Base-by-base conservation (phyloP, 2,329 filamentous ascomycete genomes). In the Neopestalotiopsis sp. region DNA sequence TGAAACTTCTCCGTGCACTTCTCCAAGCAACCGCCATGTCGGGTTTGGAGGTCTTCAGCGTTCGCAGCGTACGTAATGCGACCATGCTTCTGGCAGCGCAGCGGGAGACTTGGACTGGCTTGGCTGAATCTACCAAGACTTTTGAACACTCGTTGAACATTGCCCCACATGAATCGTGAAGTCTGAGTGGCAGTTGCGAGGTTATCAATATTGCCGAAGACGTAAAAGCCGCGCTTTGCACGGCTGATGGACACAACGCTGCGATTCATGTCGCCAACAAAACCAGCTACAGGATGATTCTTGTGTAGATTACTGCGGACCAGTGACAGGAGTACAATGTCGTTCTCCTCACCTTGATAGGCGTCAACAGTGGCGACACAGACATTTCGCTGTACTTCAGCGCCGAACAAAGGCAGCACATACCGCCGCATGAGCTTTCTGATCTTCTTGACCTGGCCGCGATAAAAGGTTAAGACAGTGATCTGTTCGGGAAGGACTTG, bases 271-370 rank as follows among this genome's bases (percentile, higher is more conserved):
- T 92, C 89, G 1, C 86, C 84, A 1, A 97, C 83, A 73, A 97
- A 98, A 0, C 95, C 95, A 38, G 94, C 90, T 1, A 74, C 74
- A 52, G 74, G 73, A 2, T 71, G 73, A 1, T 72, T 73, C 0
- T 83, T 82, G 4, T 81, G 75, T 1, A 81, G 74, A 45, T 91
- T 92, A 71, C 91, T 94, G 58, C 95, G 88, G 3, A 96, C 94
- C 0, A 97, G 82, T 0, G 94, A 97, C 0, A 97, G 82, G 1
- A 97, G 77, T 10, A 98, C 85, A 9, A 97, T 84, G 30, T 95
- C 92, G 71, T 97, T 97, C 77, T 97, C 94, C 74, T 97, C 94
- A 13, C 94, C 94, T 78, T 97, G 94, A 75, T 95, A 97, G 0
- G 92, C 93, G 75, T 97, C 95, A 0, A 98, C 93, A 0, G 94